Percentiles rank a stretch among this genome's conserved stretches.
These are phyloP conservation scores for Clonostachys sp. DNA, from an alignment of 2,329 filamentous ascomycete species.

Conservation along the genomic window DNA sequence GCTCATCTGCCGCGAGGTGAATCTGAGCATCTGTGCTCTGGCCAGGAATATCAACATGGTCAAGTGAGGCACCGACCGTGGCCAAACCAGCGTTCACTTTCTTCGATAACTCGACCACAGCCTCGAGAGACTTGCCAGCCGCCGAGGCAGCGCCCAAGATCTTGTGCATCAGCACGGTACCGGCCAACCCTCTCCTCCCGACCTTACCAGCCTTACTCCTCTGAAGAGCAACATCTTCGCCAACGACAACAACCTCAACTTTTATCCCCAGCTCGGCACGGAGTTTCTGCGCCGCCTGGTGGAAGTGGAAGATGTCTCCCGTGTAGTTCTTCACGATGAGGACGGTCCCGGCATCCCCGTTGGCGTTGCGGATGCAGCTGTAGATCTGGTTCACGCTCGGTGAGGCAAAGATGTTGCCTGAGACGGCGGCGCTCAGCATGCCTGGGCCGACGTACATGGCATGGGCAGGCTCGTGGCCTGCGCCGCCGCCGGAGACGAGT, in stretches of 20 bases:
- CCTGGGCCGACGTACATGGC: conserved; percentile 60
- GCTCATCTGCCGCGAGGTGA: background rate
- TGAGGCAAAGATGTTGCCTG: conserved; percentile 63
- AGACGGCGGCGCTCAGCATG: conserved; percentile 56
- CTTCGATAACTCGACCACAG: background rate
- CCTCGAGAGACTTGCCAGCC: background rate
- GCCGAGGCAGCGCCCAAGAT: background rate
- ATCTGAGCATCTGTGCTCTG: conserved; percentile 13
- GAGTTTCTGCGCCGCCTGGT: background rate
- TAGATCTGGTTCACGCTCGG: conserved; percentile 57
- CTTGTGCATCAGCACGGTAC: background rate
- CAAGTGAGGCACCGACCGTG: background rate
- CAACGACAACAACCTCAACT: background rate
- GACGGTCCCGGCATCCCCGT: background rate
- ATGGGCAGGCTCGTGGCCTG: conserved; percentile 62
- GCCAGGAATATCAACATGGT: background rate
- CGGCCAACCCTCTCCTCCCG: conserved; percentile 55
- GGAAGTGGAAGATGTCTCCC: background rate
- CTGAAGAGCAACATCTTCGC: conserved; percentile 34
- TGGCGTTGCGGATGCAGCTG: background rate
- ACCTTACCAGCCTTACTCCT: conserved; percentile 40
- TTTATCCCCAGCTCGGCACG: background rate
- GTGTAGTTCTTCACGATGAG: background rate
- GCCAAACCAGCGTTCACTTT: background rate
- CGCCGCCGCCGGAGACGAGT: conserved; percentile 27